These are phyloP conservation scores for Colletotrichum simmondsii DNA, from an alignment of 2,329 filamentous ascomycete genomes.

Conservation along the genomic window DNA sequence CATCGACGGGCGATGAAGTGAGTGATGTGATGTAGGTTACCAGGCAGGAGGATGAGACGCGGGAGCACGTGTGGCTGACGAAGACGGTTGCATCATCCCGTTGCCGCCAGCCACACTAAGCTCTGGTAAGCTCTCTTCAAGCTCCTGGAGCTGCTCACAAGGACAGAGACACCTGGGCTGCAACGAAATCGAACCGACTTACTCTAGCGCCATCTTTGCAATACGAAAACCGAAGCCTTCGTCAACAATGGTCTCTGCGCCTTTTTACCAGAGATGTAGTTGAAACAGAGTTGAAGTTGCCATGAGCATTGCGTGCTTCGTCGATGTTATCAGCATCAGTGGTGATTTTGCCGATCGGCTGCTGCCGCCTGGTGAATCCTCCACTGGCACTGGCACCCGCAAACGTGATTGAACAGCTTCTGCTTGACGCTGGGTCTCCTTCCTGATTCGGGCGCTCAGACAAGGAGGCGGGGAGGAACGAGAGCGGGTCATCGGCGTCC, in stretches of 20 bases:
- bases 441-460: conserved; percentile 25
- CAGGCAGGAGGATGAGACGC: conserved; percentile 15
- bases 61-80: conserved; percentile 28
- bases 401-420: not conserved
- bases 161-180: not conserved
- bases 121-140: conserved; percentile 1
- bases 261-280: conserved; percentile 24
- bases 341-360: conserved; percentile 32
- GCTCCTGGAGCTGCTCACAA: not conserved
- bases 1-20: not conserved
- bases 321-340: conserved; percentile 31
- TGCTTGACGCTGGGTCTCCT: conserved; percentile 18
- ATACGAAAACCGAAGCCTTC: not conserved
- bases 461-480: not conserved
- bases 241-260: conserved; percentile 8
- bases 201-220: conserved; percentile 30
- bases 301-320: conserved; percentile 29
- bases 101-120: conserved; percentile 28
- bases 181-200: not conserved
- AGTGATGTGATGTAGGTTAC: not conserved
- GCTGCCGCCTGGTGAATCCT: conserved; percentile 16
- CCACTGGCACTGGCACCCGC: conserved; percentile 9
- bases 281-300: conserved; percentile 30
- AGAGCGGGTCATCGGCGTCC: conserved; percentile 26
- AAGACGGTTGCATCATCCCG: conserved; percentile 29